Evolutionary conservation across 306 rosid genomes (phyloP).

Genomic region (Trifolium repens): DNA sequence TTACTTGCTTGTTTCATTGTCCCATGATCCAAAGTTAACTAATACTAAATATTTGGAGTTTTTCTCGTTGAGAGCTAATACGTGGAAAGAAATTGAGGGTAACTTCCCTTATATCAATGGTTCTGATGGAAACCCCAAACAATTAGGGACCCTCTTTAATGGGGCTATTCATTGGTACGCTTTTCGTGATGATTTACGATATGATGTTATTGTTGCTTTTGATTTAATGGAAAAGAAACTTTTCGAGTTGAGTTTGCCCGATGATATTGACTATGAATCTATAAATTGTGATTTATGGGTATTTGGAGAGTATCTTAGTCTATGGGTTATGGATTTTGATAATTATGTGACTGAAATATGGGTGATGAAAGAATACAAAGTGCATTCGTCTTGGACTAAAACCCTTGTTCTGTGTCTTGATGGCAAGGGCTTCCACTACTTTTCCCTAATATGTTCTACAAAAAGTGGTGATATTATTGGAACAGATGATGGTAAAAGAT

Average conservation of each 20-base stretch:
- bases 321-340: neutral
- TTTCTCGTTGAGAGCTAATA: neutral
- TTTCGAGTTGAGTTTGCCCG: neutral
- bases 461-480: no score
- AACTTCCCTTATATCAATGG: neutral
- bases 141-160: neutral
- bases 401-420: neutral
- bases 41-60: neutral
- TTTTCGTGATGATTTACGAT: neutral
- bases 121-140: no score
- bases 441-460: neutral
- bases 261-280: neutral
- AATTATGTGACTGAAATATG: no score
- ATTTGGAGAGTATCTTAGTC: constrained; percentile 10
- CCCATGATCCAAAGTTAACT: no score
- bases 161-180: constrained; percentile 32
- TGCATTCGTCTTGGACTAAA: neutral
- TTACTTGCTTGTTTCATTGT: neutral
- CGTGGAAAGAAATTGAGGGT: neutral
- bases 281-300: neutral
- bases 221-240: constrained; percentile 20
- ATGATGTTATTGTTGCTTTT: constrained; percentile 16
- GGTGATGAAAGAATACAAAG: constrained; percentile 34
- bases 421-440: neutral
- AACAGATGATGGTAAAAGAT: no score